Conservation (phyloP, 495 filamentous ascomycete genomes). For the Thozetella sp. region DNA sequence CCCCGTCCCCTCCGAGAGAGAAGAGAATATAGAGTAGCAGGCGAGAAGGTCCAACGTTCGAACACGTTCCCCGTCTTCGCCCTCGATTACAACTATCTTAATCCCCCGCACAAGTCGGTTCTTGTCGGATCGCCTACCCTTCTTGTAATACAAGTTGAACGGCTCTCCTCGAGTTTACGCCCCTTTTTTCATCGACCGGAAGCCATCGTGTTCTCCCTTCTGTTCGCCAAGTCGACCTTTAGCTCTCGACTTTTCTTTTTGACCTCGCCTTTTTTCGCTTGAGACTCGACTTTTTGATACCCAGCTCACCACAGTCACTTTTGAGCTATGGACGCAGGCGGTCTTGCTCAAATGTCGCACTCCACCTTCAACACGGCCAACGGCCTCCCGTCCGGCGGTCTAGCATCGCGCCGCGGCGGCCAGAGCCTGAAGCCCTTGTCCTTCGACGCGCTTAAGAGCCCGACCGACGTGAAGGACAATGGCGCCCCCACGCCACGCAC, state of each 20-base stretch:
- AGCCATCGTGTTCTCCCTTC: background rate
- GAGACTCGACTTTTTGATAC: slow-evolving; percentile 7
- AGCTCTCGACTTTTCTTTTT: background rate
- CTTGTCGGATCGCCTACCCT: slow-evolving; percentile 11
- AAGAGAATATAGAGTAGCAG: slow-evolving; percentile 24
- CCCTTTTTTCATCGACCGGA: slow-evolving; percentile 8
- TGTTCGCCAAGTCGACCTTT: slow-evolving; percentile 6
- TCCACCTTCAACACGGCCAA: slow-evolving; percentile 70
- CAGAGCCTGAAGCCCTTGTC: slow-evolving; percentile 86
- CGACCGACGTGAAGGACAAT: slow-evolving; percentile 46
- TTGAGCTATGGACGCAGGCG: slow-evolving; percentile 95
- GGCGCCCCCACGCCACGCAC: slow-evolving; percentile 80
- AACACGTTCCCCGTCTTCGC: slow-evolving; percentile 28
- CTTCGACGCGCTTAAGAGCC: slow-evolving; percentile 61
- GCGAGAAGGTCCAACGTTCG: slow-evolving; percentile 24
- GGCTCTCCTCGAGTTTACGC: slow-evolving; percentile 1
- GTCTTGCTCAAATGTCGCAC: slow-evolving; percentile 99
- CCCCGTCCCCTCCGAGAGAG: slow-evolving; percentile 26
- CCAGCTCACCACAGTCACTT: slow-evolving; percentile 14
- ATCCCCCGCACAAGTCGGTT: slow-evolving; percentile 13
- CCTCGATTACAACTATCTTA: slow-evolving; percentile 22
- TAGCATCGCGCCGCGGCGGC: slow-evolving; percentile 79
- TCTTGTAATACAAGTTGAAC: slow-evolving; percentile 16
- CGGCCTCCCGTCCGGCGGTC: slow-evolving; percentile 77
- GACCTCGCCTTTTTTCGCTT: background rate